Evolutionary conservation across 2,329 filamentous ascomycete genomes (phyloP).

Genomic region (Penicillium glabrum): DNA sequence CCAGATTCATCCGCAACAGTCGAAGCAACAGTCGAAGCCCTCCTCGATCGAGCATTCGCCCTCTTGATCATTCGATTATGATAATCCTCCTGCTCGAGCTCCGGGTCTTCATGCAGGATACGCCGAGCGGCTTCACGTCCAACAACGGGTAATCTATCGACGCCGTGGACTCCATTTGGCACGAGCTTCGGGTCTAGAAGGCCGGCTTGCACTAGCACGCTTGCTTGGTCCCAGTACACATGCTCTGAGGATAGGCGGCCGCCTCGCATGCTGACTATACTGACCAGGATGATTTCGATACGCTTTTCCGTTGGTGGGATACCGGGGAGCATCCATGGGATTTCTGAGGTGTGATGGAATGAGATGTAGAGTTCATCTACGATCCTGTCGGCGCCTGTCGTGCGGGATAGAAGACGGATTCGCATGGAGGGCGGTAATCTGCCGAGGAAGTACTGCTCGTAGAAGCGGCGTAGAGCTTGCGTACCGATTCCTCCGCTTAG

Average conservation of each 20-base stretch:
- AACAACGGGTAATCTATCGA: constrained; percentile 41
- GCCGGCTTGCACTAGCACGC: constrained; percentile 59
- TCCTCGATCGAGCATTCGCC: constrained; percentile 18
- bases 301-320: constrained; percentile 57
- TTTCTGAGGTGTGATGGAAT: constrained; percentile 57
- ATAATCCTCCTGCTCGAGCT: constrained; percentile 34
- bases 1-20: constrained; percentile 25
- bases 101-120: constrained; percentile 40
- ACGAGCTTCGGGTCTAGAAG: constrained; percentile 58
- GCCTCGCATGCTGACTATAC: constrained; percentile 55
- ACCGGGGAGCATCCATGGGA: constrained; percentile 61
- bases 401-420: constrained; percentile 58
- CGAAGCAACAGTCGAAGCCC: constrained; percentile 11
- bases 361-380: constrained; percentile 61
- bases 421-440: constrained; percentile 52
- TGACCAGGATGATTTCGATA: constrained; percentile 59
- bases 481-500: constrained; percentile 44
- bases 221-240: constrained; percentile 64
- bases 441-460: constrained; percentile 57
- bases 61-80: constrained; percentile 35
- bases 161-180: constrained; percentile 44
- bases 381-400: constrained; percentile 58
- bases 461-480: constrained; percentile 51
- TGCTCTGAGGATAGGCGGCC: constrained; percentile 58
- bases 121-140: constrained; percentile 41